Percentiles rank a stretch among this genome's conserved stretches.
Conservation (phyloP, 2,329 filamentous ascomycete genomes). For the Curvularia lunata region DNA sequence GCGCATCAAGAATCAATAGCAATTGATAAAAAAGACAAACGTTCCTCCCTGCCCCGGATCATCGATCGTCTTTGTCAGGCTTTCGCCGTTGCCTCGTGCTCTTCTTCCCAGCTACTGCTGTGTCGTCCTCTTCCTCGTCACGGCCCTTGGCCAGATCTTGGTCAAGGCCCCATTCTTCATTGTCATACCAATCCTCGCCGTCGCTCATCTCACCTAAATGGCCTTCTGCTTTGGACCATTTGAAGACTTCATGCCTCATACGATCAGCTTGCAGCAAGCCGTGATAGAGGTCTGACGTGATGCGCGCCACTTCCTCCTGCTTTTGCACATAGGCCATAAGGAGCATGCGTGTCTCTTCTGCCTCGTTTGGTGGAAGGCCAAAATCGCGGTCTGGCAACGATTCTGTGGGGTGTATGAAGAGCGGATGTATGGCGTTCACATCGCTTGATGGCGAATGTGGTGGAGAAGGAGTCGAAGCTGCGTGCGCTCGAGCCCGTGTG, state of each 20-base stretch:
- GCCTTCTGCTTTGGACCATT: slow-evolving; percentile 79
- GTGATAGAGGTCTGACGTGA: slow-evolving; percentile 69
- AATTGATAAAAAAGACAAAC: neutral
- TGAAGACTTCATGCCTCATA: slow-evolving; percentile 72
- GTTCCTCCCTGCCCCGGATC: slow-evolving; percentile 8
- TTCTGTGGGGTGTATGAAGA: slow-evolving; percentile 70
- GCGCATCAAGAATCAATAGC: slow-evolving; percentile 19
- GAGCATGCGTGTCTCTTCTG: slow-evolving; percentile 76
- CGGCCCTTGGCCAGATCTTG: slow-evolving; percentile 81
- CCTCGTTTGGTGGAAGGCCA: slow-evolving; percentile 74
- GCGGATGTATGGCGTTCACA: slow-evolving; percentile 71
- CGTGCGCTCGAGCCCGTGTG: slow-evolving; percentile 59
- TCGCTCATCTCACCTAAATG: slow-evolving; percentile 82
- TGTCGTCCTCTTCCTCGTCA: slow-evolving; percentile 78
- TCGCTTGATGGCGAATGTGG: slow-evolving; percentile 56
- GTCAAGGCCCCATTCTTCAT: slow-evolving; percentile 76
- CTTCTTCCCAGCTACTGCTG: slow-evolving; percentile 57
- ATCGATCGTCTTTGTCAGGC: slow-evolving; percentile 48
- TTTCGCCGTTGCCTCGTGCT: slow-evolving; percentile 51
- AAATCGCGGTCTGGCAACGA: slow-evolving; percentile 72
- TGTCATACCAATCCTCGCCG: slow-evolving; percentile 88
- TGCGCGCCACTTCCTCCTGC: slow-evolving; percentile 81
- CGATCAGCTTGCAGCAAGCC: slow-evolving; percentile 76
- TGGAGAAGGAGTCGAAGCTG: slow-evolving; percentile 47
- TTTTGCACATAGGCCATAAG: slow-evolving; percentile 82